Percentiles rank a stretch among this genome's conserved stretches.
Evolutionary conservation across 2,329 filamentous ascomycete species (phyloP).

Genomic region (Mariannaea elegans): DNA sequence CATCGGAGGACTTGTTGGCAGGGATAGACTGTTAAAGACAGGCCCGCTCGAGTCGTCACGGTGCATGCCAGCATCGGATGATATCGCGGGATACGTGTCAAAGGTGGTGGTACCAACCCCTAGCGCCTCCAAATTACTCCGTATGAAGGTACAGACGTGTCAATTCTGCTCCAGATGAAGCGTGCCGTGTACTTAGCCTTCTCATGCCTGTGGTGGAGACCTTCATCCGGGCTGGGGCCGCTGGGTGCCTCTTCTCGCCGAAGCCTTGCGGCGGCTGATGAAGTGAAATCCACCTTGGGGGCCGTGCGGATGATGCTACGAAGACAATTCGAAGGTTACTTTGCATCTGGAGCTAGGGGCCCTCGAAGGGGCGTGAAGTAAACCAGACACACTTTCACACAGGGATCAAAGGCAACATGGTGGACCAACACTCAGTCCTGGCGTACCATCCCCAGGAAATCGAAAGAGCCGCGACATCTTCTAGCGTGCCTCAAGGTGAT

Average conservation of each 20-base stretch:
- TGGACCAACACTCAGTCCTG: not conserved
- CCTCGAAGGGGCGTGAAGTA: not conserved
- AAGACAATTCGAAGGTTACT: not conserved
- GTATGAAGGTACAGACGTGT: conserved; percentile 13
- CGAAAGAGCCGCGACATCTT: conserved; percentile 22
- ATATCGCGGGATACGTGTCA: conserved; percentile 40
- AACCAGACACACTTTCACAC: not conserved
- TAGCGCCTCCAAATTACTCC: conserved; percentile 7
- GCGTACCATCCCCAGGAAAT: conserved; percentile 22
- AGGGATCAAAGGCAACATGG: not conserved
- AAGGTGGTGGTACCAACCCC: conserved; percentile 2
- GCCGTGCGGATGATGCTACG: not conserved
- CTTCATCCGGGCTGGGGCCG: not conserved
- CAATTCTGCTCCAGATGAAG: not conserved
- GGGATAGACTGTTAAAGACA: not conserved
- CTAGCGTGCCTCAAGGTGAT: conserved; percentile 36
- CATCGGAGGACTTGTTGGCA: not conserved
- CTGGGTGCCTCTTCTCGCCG: not conserved
- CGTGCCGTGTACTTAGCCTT: not conserved
- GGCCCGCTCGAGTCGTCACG: conserved; percentile 25
- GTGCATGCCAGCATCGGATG: conserved; percentile 40
- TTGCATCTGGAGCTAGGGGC: not conserved
- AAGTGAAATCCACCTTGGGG: not conserved
- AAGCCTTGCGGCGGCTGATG: conserved; percentile 2
- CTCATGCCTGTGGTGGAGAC: not conserved